Evolutionary conservation across 495 filamentous ascomycete genomes (phyloP), one percentile per base, ranked within the genome.

Genomic region (Daldinia decipiens): DNA sequence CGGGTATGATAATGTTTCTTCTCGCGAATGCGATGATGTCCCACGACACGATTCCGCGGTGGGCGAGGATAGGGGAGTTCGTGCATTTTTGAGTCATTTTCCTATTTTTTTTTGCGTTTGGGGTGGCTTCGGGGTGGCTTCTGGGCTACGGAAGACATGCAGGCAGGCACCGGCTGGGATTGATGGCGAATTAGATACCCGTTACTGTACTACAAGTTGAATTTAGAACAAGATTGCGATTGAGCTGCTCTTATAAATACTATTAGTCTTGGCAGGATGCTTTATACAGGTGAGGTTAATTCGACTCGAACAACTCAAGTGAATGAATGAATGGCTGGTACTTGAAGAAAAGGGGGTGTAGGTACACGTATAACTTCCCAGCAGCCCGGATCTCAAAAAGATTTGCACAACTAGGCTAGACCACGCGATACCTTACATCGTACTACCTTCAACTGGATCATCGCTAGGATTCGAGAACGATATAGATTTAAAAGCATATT

Each of bases 171-270:
- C 31, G 53, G 53, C 7, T 29, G 56, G 56, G 52, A 69, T 69
- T 62, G 65, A 63, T 67, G 64, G 62, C 64, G 31, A 60, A 67
- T 68, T 67, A 72, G 69, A 72, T 72, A 72, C 69, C 69, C 69
- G 69, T 72, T 68, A 71, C 68, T 71, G 45, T 62, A 58, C 66
- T 34, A 50, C 55, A 39, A 27, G 27, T 13, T 70, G 64, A 72
- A 72, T 68, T 71, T 64, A 60, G 43, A 56, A 55, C 36, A 32
- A 64, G 59, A 67, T 58, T 67, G 59, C 54, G 59, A 65, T 29
- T 59, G 31, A 24, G 9, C 24, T 47, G 19, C 43, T 47, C 43
- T 47, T 47, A 12, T 4, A 36, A 12, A 3, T 24, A 24, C 9
- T 40, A 17, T 2, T 36, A 36, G 3, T 36, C 34, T 36, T 36